These are phyloP conservation scores for Chamaecrista fasciculata DNA, from an alignment of 306 rosid species.

Conservation along the genomic window DNA sequence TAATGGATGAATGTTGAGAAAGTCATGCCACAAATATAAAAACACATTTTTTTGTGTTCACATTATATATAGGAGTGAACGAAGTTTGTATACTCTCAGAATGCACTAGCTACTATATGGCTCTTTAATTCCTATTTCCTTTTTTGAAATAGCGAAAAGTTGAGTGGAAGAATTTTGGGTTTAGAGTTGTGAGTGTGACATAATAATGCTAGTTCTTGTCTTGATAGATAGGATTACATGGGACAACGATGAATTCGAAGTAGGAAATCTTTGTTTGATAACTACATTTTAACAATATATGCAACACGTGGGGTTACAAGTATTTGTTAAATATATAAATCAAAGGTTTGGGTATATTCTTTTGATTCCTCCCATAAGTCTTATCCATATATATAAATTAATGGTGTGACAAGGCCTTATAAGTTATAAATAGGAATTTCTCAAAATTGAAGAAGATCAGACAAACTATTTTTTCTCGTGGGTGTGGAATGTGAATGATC, in stretches of 20 bases:
- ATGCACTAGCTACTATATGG: slow-evolving; percentile 30
- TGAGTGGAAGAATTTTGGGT: too few species aligned
- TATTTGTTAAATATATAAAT: too few species aligned
- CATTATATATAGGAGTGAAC: slow-evolving; percentile 5
- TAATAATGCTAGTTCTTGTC: slow-evolving; percentile 30
- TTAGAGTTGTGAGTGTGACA: neutral
- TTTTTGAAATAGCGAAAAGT: too few species aligned
- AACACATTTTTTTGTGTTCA: neutral
- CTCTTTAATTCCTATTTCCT: neutral
- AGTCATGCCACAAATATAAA: neutral
- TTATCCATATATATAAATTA: too few species aligned
- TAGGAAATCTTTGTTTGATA: neutral
- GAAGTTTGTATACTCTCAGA: slow-evolving; percentile 20
- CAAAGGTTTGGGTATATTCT: too few species aligned
- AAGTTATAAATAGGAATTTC: too few species aligned
- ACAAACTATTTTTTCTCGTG: too few species aligned
- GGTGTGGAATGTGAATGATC: too few species aligned
- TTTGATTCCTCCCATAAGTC: too few species aligned
- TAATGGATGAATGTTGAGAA: neutral
- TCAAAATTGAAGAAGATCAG: too few species aligned
- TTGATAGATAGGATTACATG: neutral
- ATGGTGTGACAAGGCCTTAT: too few species aligned
- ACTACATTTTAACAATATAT: neutral
- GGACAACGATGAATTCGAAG: slow-evolving; percentile 21
- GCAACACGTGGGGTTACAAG: too few species aligned